Evolutionary conservation across 257 asterid species (phyloP), one percentile per base, ranked within the genome.

Genomic region (Solanum paucissectum): DNA sequence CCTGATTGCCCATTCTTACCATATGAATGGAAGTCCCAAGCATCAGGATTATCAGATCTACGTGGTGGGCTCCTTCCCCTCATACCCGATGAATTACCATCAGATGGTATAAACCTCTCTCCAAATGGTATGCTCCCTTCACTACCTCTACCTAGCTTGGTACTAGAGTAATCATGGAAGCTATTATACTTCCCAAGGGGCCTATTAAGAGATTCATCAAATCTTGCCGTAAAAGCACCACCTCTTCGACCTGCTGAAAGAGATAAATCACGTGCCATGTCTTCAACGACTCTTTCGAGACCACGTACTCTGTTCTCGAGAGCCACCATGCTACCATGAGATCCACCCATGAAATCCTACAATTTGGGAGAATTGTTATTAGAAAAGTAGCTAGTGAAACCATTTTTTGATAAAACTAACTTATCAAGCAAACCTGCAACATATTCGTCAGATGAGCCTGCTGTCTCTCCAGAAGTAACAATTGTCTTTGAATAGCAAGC

Each of bases 331-430:
- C 95, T 95, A 71, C 94, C 95, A 87, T 95, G 99, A 73, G 99
- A 97, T 77, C 99, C 98, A 33, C 99, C 98, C 99, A 97, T 97
- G 91, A 96, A 96, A 86, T 96, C 99, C 98, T 97, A 91, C 87
- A 87, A 77, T 42, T 88, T 79, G 83, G 89, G 89, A 87, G 55
- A 88, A 27, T 58, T 32, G 72, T 91, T 49, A 83, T 87, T 25
- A 27, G 88, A 90, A 87, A 74, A 87, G 34, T 87, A 37, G 74
- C 86, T 64, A 89, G 62, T 84, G 64, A 85, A 86, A 85, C 83
- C 64, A 81, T 20, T 66, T 33, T 69, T 25, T 77, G 3, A 46
- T 36, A 66, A 79, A 40, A 79, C 25, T 82, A 79, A 89, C 8
- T 74, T 37, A 89, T 76, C 52, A 87, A 83, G 82, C 85, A 82